Evolutionary conservation across 2,329 filamentous ascomycete genomes (phyloP), one percentile per base, ranked within the genome.

Genomic region (Fusarium kyushuense): DNA sequence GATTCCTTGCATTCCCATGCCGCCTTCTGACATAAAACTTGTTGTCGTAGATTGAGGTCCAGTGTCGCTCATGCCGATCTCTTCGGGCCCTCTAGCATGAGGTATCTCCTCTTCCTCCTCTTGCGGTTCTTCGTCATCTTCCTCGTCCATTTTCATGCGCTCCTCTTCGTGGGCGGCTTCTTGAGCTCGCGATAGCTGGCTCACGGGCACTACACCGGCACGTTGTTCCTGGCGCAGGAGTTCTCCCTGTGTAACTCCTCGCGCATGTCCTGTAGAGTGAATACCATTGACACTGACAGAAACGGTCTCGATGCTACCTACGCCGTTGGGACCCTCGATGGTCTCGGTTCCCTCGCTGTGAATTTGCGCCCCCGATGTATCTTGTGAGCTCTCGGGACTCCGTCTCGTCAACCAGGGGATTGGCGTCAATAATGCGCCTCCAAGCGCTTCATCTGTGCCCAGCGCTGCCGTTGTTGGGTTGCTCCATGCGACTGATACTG

Each of bases 391-490:
- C 54, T 78, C 75, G 6, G 76, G 75, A 30, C 76, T 77, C 36
- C 71, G 75, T 40, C 81, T 79, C 27, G 80, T 84, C 51, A 98
- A 82, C 96, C 96, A 99, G 1, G 94, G 92, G 58, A 99, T 98
- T 1, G 95, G 96, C 1, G 95, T 98, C 49, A 99, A 84, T 19
- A 97, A 84, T 0, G 96, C 96, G 9, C 96, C 96, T 23, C 95
- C 95, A 2, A 98, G 83, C 14, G 91, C 91, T 77, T 97, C 95
- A 73, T 98, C 95, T 48, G 92, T 93, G 3, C 93, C 94, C 9
- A 95, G 82, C 14, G 82, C 78, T 11, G 79, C 77, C 66, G 79
- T 79, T 67, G 75, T 84, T 72, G 72, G 79, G 52, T 86, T 85
- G 45, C 80, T 79, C 82, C 85, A 85, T 5, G 82, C 78, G 13